These are phyloP conservation scores for Suillus subluteus DNA, from an alignment of 768 basidiomycete species.

Conservation along the genomic window DNA sequence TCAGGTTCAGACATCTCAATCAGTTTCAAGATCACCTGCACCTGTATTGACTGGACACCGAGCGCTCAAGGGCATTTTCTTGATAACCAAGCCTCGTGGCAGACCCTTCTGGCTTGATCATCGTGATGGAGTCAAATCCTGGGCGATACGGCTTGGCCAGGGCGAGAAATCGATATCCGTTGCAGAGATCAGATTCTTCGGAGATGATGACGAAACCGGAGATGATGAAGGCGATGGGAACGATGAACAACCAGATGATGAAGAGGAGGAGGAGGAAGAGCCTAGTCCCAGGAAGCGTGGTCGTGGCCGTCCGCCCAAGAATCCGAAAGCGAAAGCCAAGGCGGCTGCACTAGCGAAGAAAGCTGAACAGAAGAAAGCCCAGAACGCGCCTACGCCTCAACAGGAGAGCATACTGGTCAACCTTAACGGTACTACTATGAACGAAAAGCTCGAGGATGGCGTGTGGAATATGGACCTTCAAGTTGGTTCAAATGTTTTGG, in stretches of 20 bases:
- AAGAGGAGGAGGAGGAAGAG: constrained; percentile 43
- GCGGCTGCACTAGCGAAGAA: constrained; percentile 38
- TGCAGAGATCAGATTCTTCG: constrained; percentile 54
- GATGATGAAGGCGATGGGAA: constrained; percentile 53
- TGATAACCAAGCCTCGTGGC: constrained; percentile 61
- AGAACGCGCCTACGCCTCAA: constrained; percentile 42
- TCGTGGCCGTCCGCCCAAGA: constrained; percentile 39
- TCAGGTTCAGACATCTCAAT: constrained; percentile 28
- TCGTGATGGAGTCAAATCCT: constrained; percentile 72
- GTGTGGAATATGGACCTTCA: constrained; percentile 68
- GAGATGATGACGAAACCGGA: constrained; percentile 61
- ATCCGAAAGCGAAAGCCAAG: constrained; percentile 37
- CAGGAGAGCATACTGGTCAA: constrained; percentile 62
- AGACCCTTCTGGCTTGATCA: constrained; percentile 63
- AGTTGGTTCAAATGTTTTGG: constrained; percentile 63
- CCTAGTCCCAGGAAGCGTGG: constrained; percentile 45
- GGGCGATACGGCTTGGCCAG: constrained; percentile 65
- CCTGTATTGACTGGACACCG: constrained; percentile 39
- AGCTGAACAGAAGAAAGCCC: constrained; percentile 45
- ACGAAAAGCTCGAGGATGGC: constrained; percentile 49
- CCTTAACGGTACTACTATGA: constrained; percentile 58
- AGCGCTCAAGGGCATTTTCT: constrained; percentile 55
- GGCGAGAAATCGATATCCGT: constrained; percentile 62
- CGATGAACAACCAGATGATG: constrained; percentile 51
- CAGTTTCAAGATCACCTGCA: constrained; percentile 35